Evolutionary conservation across 1,139 yeast genomes (phyloP).

Genomic region (Suhomyces atakaporum): DNA sequence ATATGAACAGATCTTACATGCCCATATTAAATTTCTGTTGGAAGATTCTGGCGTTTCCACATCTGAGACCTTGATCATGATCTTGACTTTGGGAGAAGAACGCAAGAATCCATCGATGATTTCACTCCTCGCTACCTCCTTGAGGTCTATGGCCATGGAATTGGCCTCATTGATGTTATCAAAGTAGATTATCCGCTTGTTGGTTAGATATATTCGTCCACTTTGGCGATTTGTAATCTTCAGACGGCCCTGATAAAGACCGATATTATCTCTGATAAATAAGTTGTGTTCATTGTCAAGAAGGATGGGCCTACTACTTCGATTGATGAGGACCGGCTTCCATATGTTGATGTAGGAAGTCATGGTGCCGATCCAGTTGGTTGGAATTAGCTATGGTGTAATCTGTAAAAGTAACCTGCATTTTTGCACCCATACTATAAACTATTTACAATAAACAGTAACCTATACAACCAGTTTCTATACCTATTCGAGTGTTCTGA

Average conservation of each 20-base stretch:
- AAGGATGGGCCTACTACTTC: constrained; percentile 51
- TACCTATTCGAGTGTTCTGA: no score
- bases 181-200: constrained; percentile 69
- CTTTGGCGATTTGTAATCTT: constrained; percentile 65
- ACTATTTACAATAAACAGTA: no score
- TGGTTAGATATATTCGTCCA: constrained; percentile 80
- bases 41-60: constrained; percentile 5
- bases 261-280: constrained; percentile 57
- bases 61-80: constrained; percentile 23
- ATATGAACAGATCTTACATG: constrained; percentile 80
- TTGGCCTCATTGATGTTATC: constrained; percentile 49
- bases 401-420: constrained; percentile 6
- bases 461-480: no score
- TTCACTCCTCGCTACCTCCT: constrained; percentile 46
- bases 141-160: constrained; percentile 54
- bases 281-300: constrained; percentile 42
- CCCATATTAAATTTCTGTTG: constrained; percentile 47
- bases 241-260: constrained; percentile 69
- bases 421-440: constrained; percentile 3
- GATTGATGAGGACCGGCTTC: constrained; percentile 41
- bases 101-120: constrained; percentile 66
- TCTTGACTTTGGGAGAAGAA: constrained; percentile 74
- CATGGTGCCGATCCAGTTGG: constrained; percentile 8
- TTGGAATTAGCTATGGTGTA: background rate
- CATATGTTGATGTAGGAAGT: constrained; percentile 28